Evolutionary conservation across 345 rosid genomes (phyloP), one percentile per base, ranked within the genome.

Genomic region (Murraya paniculata): DNA sequence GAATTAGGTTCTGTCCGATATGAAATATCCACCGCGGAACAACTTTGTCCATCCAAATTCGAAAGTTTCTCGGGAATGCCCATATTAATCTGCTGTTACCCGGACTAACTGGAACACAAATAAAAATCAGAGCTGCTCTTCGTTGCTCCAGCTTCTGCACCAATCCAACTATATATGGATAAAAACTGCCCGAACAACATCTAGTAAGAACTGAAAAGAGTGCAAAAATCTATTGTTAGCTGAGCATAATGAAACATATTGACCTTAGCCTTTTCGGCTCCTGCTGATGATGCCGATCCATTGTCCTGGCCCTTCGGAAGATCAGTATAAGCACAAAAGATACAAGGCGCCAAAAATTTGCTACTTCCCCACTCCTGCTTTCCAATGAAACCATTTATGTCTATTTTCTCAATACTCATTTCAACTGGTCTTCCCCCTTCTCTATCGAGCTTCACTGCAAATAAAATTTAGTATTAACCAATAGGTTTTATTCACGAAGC

Each of bases 11-110:
- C 68, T 88, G 90, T 64, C 91, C 88, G 59, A 91, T 72, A 66
- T 95, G 98, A 83, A 93, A 95, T 53, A 93, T 57, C 98, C 98
- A 95, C 72, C 98, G 81, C 11, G 98, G 98, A 58, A 93, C 77
- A 76, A 95, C 82, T 82, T 85, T 87, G 65, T 95, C 95, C 14
- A 93, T 85, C 90, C 90, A 79, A 58, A 88, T 36, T 7, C 86
- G 92, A 41, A 93, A 90, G 33, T 95, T 86, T 80, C 98, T 88
- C 0, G 97, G 95, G 78, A 91, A 90, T 33, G 83, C 77, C 98
- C 97, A 94, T 78, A 95, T 90, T 78, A 93, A 73, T 86, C 97
- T 91, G 75, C 98, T 95, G 60, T 84, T 82, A 74, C 98, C 98
- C 1, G 98, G 98, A 68, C 97, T 91, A 38, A 95, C 97, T 1